phyloP scores from a whole-genome alignment of 2,329 filamentous ascomycete species.

The Botryotinia convoluta region DNA sequence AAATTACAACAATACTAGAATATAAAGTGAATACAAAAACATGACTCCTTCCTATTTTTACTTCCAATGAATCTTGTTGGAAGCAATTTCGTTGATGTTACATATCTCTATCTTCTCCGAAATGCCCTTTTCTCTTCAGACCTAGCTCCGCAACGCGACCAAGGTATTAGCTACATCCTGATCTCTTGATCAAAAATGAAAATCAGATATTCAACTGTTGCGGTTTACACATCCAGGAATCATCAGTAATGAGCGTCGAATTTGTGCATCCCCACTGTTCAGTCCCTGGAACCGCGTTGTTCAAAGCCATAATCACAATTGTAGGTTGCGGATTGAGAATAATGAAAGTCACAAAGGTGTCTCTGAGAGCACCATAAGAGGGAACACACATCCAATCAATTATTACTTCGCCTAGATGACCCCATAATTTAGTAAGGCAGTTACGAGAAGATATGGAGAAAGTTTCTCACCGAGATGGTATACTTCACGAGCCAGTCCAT shows the following conservation, averaged over 20 bases:
- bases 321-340: accelerated
- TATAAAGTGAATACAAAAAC: background rate
- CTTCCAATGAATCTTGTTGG: background rate
- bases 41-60: background rate
- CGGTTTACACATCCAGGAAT: background rate
- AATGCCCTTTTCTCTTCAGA: background rate
- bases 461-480: background rate
- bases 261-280: background rate
- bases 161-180: background rate
- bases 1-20: background rate
- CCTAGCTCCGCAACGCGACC: background rate
- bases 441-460: background rate
- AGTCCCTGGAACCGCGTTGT: background rate
- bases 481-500: background rate
- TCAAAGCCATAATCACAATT: background rate
- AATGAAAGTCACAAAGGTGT: background rate
- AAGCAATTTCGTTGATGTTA: background rate
- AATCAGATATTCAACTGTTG: background rate
- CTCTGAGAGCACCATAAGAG: background rate
- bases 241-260: too few relatives aligned
- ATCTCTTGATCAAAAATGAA: background rate
- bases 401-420: background rate
- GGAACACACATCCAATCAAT: background rate
- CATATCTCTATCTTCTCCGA: background rate
- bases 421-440: background rate